Evolutionary conservation across 2,329 filamentous ascomycete genomes (phyloP).

Genomic region (Zymoseptoria brevis): DNA sequence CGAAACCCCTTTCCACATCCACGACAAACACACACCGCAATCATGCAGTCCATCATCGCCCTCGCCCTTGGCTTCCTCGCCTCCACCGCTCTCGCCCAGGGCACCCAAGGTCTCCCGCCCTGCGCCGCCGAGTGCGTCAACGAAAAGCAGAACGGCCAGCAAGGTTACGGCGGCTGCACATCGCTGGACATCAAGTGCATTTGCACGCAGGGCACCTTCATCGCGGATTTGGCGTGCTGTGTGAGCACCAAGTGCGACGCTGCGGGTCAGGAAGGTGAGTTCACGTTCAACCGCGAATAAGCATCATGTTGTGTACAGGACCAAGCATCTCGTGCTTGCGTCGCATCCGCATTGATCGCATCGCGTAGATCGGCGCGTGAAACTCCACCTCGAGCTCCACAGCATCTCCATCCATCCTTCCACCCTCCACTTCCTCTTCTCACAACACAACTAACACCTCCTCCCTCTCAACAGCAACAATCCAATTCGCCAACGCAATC

Average conservation of each 20-base stretch:
- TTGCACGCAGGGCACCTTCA: slow-evolving; percentile 29
- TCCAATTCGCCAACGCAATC: slow-evolving; percentile 33
- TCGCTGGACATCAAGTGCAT: slow-evolving; percentile 33
- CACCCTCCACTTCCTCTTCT: neutral
- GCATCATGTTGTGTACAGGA: no score
- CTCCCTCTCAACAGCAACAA: neutral
- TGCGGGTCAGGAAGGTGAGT: slow-evolving; percentile 29
- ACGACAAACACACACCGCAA: neutral
- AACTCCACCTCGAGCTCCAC: neutral
- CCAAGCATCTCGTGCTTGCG: neutral
- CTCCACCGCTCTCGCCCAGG: neutral
- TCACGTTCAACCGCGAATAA: no score
- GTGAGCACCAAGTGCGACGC: slow-evolving; percentile 27
- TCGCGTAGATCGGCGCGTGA: neutral
- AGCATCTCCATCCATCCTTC: neutral
- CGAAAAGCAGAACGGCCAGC: neutral
- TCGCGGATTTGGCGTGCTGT: slow-evolving; percentile 33
- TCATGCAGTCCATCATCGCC: neutral
- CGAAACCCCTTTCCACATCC: neutral
- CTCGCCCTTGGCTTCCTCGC: neutral
- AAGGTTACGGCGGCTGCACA: slow-evolving; percentile 23
- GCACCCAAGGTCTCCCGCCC: neutral
- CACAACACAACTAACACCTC: neutral
- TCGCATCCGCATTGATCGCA: neutral
- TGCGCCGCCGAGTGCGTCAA: neutral